These are phyloP conservation scores for Pascua guehoae DNA, from an alignment of 1,284 basidiomycete genomes.

Conservation along the genomic window DNA sequence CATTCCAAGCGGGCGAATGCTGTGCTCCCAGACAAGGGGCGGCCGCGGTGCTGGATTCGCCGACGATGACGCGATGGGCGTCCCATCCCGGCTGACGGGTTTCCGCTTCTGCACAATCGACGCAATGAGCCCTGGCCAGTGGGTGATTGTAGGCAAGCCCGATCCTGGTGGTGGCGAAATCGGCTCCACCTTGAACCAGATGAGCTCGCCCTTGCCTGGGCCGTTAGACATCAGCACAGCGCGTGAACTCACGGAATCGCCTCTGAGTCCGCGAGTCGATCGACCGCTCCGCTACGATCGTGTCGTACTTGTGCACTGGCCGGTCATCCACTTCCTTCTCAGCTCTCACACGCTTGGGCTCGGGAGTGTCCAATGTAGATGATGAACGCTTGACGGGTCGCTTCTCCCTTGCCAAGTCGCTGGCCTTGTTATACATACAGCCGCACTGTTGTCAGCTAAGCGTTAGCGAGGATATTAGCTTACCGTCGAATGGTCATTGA, in stretches of 20 bases:
- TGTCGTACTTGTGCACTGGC: not conserved
- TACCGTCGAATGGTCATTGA: slow-evolving; percentile 31
- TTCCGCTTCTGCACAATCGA: slow-evolving; percentile 3
- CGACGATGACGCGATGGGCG: not conserved
- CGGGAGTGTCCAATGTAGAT: not conserved
- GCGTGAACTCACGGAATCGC: slow-evolving; percentile 9
- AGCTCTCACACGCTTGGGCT: not conserved
- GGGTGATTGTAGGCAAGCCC: slow-evolving; percentile 29
- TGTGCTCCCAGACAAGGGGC: slow-evolving; percentile 19
- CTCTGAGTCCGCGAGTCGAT: slow-evolving; percentile 16
- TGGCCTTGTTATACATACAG: slow-evolving; percentile 30
- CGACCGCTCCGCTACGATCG: slow-evolving; percentile 11
- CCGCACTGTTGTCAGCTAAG: slow-evolving; percentile 24
- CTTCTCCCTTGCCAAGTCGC: slow-evolving; percentile 3
- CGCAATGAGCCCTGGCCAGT: slow-evolving; percentile 41
- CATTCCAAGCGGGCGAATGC: slow-evolving; percentile 39
- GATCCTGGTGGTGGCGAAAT: slow-evolving; percentile 20
- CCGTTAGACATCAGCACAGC: not conserved
- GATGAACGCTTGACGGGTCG: too few species aligned
- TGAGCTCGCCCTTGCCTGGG: slow-evolving; percentile 37
- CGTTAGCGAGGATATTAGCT: not conserved
- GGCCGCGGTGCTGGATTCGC: slow-evolving; percentile 4
- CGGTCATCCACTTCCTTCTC: too few species aligned
- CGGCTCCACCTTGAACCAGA: slow-evolving; percentile 34
- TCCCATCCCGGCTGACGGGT: slow-evolving; percentile 6